Evolutionary conservation across 345 rosid species (phyloP).

Genomic region (Microcos paniculata): DNA sequence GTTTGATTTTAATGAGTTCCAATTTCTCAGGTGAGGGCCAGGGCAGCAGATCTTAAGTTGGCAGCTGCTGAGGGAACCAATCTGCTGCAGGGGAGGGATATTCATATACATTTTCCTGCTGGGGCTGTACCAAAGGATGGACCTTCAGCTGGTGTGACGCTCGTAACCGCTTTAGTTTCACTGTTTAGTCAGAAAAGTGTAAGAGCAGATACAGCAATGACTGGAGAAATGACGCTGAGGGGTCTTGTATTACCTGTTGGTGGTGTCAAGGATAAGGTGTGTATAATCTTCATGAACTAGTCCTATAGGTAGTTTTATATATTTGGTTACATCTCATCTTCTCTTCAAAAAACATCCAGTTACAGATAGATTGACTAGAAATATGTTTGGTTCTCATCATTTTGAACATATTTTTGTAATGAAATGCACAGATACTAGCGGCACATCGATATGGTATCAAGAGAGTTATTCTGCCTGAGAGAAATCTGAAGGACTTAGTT

Average conservation of each 20-base stretch:
- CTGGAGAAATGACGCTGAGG: constrained; percentile 97
- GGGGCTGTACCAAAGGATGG: constrained; percentile 99
- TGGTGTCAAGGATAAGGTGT: constrained; percentile 94
- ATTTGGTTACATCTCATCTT: neutral
- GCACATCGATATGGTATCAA: constrained; percentile 90
- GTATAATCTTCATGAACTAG: neutral
- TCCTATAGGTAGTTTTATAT: constrained; percentile 1
- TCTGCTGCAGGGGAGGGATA: constrained; percentile 83
- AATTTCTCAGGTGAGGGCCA: constrained; percentile 74
- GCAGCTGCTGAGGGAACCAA: constrained; percentile 56
- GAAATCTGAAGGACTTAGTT: constrained; percentile 87
- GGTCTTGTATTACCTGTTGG: constrained; percentile 98
- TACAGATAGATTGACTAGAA: neutral
- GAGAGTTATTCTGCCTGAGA: constrained; percentile 93
- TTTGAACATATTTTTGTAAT: constrained; percentile 7
- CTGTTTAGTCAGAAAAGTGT: constrained; percentile 77
- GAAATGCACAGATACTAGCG: constrained; percentile 72
- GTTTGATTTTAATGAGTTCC: constrained; percentile 15
- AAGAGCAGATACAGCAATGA: constrained; percentile 99
- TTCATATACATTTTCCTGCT: constrained; percentile 98
- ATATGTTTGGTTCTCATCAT: neutral
- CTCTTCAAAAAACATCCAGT: neutral
- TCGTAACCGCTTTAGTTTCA: constrained; percentile 93
- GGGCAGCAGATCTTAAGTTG: constrained; percentile 80
- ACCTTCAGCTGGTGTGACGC: constrained; percentile 99